Percentiles rank a stretch among this genome's conserved stretches.
Evolutionary conservation across 2,329 filamentous ascomycete species (phyloP).

Genomic region (Neofusicoccum kwambonambiense): DNA sequence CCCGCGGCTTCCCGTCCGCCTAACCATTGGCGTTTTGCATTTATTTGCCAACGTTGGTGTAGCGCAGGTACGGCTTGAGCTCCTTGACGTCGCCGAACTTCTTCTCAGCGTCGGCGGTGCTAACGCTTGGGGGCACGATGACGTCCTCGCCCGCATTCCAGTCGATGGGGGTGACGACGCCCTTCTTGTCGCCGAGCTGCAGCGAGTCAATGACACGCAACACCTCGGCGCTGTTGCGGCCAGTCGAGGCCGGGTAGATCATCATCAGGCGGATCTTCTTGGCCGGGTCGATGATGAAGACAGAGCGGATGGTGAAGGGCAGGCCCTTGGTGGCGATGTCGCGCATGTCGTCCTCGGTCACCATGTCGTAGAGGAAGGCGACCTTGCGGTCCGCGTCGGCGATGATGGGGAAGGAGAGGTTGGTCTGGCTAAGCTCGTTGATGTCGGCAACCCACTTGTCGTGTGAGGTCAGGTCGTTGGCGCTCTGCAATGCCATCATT

Average conservation of each 20-base stretch:
- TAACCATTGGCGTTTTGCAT: neutral
- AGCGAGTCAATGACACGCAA: slow-evolving; percentile 53
- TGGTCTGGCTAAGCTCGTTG: slow-evolving; percentile 49
- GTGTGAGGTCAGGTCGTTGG: slow-evolving; percentile 29
- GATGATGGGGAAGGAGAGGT: slow-evolving; percentile 53
- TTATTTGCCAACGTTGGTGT: slow-evolving; percentile 39
- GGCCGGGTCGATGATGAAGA: slow-evolving; percentile 65
- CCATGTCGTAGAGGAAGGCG: slow-evolving; percentile 53
- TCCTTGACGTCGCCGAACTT: slow-evolving; percentile 61
- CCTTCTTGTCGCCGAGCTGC: slow-evolving; percentile 59
- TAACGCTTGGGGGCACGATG: slow-evolving; percentile 60
- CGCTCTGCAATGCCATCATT: neutral
- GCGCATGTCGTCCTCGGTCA: slow-evolving; percentile 56
- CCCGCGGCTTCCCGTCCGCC: neutral
- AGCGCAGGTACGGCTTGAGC: slow-evolving; percentile 62
- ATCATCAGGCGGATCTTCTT: slow-evolving; percentile 64
- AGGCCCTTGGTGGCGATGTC: slow-evolving; percentile 58
- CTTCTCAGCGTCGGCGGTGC: slow-evolving; percentile 58
- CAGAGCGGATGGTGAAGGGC: slow-evolving; percentile 64
- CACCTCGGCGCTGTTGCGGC: slow-evolving; percentile 55
- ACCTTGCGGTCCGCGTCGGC: slow-evolving; percentile 54
- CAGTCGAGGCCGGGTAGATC: slow-evolving; percentile 62
- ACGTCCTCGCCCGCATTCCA: slow-evolving; percentile 60
- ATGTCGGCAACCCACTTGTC: slow-evolving; percentile 55
- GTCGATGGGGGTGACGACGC: slow-evolving; percentile 62